Evolutionary conservation across 2,329 filamentous ascomycete genomes (phyloP), one percentile per base, ranked within the genome.

Genomic region (Calonectria pauciramosa): DNA sequence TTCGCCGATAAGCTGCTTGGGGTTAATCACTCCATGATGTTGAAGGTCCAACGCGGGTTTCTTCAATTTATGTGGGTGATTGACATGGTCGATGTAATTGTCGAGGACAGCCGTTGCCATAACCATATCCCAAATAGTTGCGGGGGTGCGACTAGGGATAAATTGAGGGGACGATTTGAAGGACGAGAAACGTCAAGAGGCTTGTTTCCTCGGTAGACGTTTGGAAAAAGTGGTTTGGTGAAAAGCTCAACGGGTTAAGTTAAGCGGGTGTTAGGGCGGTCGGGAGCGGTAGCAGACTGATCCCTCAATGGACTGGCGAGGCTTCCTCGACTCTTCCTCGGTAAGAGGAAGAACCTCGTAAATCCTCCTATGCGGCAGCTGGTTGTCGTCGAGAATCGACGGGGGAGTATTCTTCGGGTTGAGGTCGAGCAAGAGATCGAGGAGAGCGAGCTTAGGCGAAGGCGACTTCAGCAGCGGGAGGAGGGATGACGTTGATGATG

Each of bases 351-450:
- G 96, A 98, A 96, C 94, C 94, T 93, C 91, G 92, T 92, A 93
- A 93, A 92, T 92, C 93, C 94, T 97, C 95, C 95, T 99, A 99
- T 99, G 96, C 97, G 97, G 97, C 97, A 99, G 96, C 95, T 98
- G 94, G 91, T 89, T 88, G 87, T 88, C 88, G 88, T 91, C 87
- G 86, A 91, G 88, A 85, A 88, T 90, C 86, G 90, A 90, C 86
- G 86, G 84, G 81, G 88, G 82, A 77, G 88, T 85, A 82, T 86
- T 76, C 79, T 86, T 85, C 85, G 88, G 85, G 83, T 85, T 84
- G 82, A 86, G 85, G 81, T 85, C 84, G 85, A 89, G 87, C 85
- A 90, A 86, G 85, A 90, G 83, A 81, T 87, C 83, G 81, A 86
- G 85, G 83, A 89, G 86, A 87, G 88, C 84, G 75, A 86, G 83